Evolutionary conservation across 768 basidiomycete genomes (phyloP), one percentile per base, ranked within the genome.

Genomic region (Lepiota venenata): DNA sequence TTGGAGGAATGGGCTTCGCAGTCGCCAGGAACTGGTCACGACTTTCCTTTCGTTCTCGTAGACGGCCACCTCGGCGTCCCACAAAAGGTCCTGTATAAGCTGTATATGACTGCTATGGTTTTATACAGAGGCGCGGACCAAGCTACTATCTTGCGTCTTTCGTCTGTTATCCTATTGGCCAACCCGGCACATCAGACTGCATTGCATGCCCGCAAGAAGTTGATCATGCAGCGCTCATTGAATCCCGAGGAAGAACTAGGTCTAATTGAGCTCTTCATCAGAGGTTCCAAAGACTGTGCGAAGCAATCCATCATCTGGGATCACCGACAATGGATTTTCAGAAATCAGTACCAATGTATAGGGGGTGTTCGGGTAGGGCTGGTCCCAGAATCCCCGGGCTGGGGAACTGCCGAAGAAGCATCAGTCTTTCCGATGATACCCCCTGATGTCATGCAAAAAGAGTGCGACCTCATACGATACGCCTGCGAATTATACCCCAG

Each of bases 141-240:
- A 12, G 5, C 29, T 41, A 7, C 40, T n/a, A 18, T 41, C 16
- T 22, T 27, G 35, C 20, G 35, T n/a, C 35, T 52, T n/a, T 45
- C 53, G 7, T 48, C 53, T 9, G 36, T 84, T 46, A 70, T 88
- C n/a, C 63, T 88, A 4, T 71, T 88, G 25, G 73, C 79, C 36
- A 89, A 88, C 66, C 83, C 88, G 29, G 83, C 82, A 0, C 83
- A 89, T 61, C 81, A 83, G 55, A 84, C 86, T 18, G 86, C 85
- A 2, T 67, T 88, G 35, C 87, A 88, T 61, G 58, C 69, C 4
- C 73, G 87, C 35, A 88, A 86, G 62, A 67, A 63, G 15, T 74
- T 87, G 20, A 69, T 87, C 16, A 58, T 61, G n/a, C 55, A 58
- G 2, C 70, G 69, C 1, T 10, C 60, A 4, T 63, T 82, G 15